These are phyloP conservation scores for Quercus aquifolioides DNA, from an alignment of 306 rosid genomes.

Conservation along the genomic window DNA sequence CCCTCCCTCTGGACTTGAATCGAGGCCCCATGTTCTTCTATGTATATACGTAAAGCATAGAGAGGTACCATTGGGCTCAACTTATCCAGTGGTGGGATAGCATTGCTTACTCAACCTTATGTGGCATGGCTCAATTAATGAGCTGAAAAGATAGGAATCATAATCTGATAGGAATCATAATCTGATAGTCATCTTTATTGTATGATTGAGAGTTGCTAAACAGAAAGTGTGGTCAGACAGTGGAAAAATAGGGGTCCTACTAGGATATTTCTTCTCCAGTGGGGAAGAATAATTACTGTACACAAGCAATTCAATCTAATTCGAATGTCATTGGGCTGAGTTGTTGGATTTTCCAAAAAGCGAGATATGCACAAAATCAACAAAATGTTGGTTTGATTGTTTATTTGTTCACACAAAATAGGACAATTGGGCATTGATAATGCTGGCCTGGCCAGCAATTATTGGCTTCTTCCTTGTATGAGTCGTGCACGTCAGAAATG, in stretches of 20 bases:
- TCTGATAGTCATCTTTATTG: no score
- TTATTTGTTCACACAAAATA: neutral
- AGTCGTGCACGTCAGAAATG: conserved; percentile 17
- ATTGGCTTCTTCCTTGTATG: neutral
- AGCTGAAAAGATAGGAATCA: no score
- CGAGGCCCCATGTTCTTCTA: no score
- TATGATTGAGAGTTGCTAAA: no score
- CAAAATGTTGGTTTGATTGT: neutral
- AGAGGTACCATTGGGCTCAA: no score
- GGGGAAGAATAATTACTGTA: neutral
- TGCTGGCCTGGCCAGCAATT: neutral
- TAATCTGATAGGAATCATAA: no score
- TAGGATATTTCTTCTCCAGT: neutral
- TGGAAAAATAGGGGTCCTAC: neutral
- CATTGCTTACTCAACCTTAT: no score
- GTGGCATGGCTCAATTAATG: no score
- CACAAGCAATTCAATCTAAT: neutral
- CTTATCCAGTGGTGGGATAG: no score
- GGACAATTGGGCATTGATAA: neutral
- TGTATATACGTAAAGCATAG: no score
- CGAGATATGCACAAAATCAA: neutral
- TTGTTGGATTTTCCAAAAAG: neutral
- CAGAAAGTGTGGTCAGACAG: no score
- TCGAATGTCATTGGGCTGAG: neutral
- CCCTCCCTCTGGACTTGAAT: no score